phyloP scores from a whole-genome alignment of 148 eudicot genomes.

The Beta vulgaris region DNA sequence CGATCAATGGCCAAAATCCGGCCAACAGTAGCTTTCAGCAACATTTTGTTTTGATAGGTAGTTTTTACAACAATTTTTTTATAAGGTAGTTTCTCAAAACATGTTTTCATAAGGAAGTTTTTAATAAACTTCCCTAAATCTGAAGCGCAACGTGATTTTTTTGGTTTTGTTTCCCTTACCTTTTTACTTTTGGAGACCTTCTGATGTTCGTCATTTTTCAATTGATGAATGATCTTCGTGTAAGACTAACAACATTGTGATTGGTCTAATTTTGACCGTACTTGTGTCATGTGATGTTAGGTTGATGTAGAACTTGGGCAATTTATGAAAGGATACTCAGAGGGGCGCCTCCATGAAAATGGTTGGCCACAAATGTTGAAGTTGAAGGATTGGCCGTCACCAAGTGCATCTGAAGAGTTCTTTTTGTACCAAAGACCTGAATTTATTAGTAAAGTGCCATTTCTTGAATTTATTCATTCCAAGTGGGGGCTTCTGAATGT shows the following conservation, averaged over 20 bases:
- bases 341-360: slow-evolving; percentile 67
- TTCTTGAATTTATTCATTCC: slow-evolving; percentile 91
- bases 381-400: slow-evolving; percentile 98
- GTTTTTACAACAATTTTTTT: no score
- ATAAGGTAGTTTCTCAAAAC: no score
- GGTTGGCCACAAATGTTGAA: slow-evolving; percentile 70
- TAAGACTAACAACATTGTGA: neutral
- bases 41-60: no score
- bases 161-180: no score
- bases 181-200: neutral
- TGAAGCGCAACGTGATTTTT: no score
- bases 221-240: neutral
- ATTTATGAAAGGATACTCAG: slow-evolving; percentile 83
- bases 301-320: slow-evolving; percentile 73
- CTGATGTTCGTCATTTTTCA: neutral
- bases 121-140: no score
- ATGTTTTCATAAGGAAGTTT: no score
- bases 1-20: no score
- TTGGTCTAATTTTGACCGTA: slow-evolving; percentile 7
- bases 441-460: slow-evolving; percentile 77
- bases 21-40: no score
- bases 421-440: slow-evolving; percentile 92
- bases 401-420: slow-evolving; percentile 93
- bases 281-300: slow-evolving; percentile 40
- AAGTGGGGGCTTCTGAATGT: slow-evolving; percentile 96